Conservation (phyloP, 192 early-diverging fungal species). For the Chytriomyces confervae region DNA sequence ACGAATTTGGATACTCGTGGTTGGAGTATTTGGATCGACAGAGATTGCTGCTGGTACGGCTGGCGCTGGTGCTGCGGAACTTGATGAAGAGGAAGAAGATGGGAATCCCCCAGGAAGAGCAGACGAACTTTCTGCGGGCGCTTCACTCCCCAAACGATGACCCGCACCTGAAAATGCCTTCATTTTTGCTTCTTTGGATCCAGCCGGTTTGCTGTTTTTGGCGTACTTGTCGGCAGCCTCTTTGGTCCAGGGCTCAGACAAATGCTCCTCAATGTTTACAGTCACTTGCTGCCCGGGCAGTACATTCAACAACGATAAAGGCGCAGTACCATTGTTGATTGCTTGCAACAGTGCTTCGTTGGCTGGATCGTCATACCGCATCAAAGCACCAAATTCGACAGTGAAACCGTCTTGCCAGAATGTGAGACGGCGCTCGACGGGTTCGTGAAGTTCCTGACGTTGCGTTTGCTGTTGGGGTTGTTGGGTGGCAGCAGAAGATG, state of each 20-base stretch:
- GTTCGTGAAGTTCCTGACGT: neutral
- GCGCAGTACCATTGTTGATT: constrained; percentile 86
- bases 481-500: constrained; percentile 25
- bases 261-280: constrained; percentile 78
- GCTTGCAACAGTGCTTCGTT: constrained; percentile 84
- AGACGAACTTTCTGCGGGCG: constrained; percentile 38
- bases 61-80: constrained; percentile 29
- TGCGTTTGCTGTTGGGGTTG: constrained; percentile 4
- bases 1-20: constrained; percentile 89
- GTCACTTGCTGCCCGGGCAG: constrained; percentile 88
- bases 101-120: constrained; percentile 50
- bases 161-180: constrained; percentile 33
- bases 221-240: constrained; percentile 79
- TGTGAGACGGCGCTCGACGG: constrained; percentile 75
- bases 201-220: neutral
- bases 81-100: constrained; percentile 20
- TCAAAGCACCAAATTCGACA: constrained; percentile 89
- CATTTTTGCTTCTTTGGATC: constrained; percentile 15
- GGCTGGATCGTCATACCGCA: constrained; percentile 83
- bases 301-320: constrained; percentile 85
- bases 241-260: constrained; percentile 82
- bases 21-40: constrained; percentile 78
- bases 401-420: constrained; percentile 98
- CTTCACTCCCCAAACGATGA: constrained; percentile 19
- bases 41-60: constrained; percentile 18